phyloP scores from a whole-genome alignment of 768 basidiomycete species.

The Kwoniella sp. region DNA sequence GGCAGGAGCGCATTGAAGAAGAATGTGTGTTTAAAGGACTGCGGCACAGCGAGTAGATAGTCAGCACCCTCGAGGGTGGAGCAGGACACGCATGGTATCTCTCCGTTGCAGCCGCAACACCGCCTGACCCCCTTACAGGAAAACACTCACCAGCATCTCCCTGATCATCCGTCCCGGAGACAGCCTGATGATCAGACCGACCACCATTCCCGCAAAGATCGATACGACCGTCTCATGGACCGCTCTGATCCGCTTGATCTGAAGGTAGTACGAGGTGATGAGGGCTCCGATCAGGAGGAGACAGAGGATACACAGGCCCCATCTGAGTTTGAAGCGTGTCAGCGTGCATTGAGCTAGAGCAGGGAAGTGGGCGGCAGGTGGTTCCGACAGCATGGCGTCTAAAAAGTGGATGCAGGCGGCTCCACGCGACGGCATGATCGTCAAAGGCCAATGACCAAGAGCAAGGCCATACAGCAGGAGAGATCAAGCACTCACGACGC shows the following conservation, averaged over 20 bases:
- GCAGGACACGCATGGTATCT: no score
- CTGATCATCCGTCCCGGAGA: slow-evolving; percentile 90
- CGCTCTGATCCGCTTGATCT: slow-evolving; percentile 90
- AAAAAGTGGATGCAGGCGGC: neutral
- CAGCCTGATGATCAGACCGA: slow-evolving; percentile 82
- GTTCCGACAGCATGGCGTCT: neutral
- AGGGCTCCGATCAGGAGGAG: slow-evolving; percentile 87
- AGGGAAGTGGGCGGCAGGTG: no score
- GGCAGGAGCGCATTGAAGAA: slow-evolving; percentile 98
- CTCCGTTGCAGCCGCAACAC: no score
- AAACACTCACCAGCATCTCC: slow-evolving; percentile 89
- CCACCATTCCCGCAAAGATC: slow-evolving; percentile 89
- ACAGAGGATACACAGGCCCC: slow-evolving; percentile 53
- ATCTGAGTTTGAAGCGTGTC: slow-evolving; percentile 19
- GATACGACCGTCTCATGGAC: slow-evolving; percentile 95
- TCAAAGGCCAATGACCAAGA: neutral
- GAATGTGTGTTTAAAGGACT: slow-evolving; percentile 95
- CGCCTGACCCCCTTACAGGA: no score
- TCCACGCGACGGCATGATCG: no score
- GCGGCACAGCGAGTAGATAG: slow-evolving; percentile 1
- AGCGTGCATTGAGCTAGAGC: neutral
- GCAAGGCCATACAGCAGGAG: no score
- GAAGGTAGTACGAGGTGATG: slow-evolving; percentile 94
- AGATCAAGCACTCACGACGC: slow-evolving; percentile 48
- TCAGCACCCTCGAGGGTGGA: no score